Evolutionary conservation across 2,329 filamentous ascomycete genomes (phyloP), one percentile per base, ranked within the genome.

Genomic region (Paracamarosporium sp.): DNA sequence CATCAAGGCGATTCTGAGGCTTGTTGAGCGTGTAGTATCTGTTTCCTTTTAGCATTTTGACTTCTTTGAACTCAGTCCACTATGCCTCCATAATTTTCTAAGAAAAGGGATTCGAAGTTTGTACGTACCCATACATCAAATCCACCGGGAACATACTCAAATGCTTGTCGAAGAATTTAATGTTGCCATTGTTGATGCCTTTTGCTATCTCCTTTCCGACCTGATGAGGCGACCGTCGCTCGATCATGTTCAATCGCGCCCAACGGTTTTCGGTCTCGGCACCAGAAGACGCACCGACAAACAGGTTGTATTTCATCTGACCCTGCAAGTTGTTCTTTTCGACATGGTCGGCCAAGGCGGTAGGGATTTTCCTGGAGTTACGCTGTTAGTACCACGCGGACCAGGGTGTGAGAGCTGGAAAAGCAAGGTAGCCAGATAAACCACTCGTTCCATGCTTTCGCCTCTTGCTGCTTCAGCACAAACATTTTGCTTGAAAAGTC

Each of bases 111-210:
- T 22, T n/a, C 15, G 35, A 15, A n/a, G 7, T 4, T 79, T 72
- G 13, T 65, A 71, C 69, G 71, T 78, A 73, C 48, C 78, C 80
- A 75, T 95, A 95, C 76, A 94, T 90, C 63, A 96, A 81, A 74
- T 96, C 92, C 36, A 89, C 85, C 4, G 92, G 92, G 76, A 96
- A 96, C 92, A 96, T 96, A 78, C 89, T 93, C 73, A 96, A 77
- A 80, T 96, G 92, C 81, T 96, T 96, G 77, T 96, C 92, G 74
- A 96, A 96, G 79, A 96, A 96, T 62, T 94, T 88, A 79, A 96
- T 96, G 65, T 89, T 85, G 41, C 92, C 92, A 67, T 89, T 88
- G 77, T 96, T 96, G 80, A 96, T 96, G 9, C 92, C 92, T 81
- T 92, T 94, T 59, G 92, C 87, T 64, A 96, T 96, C 57, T 90